Percentiles rank a stretch among this genome's conserved stretches.
These are phyloP conservation scores for Erodium texanum DNA, from an alignment of 441 rosid genomes.

Conservation along the genomic window DNA sequence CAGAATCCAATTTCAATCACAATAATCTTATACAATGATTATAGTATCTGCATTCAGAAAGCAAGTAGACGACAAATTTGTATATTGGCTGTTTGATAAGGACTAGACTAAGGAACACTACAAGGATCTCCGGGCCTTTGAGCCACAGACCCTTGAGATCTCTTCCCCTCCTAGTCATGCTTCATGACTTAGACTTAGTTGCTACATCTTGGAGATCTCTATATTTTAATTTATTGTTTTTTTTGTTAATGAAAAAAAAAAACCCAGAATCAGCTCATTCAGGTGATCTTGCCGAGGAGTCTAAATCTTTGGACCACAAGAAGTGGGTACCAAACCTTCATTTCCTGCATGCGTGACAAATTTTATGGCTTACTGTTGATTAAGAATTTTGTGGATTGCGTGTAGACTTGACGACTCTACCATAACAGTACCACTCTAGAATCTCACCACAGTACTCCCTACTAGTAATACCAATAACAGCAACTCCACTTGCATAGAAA, in stretches of 20 bases:
- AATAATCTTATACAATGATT: background rate
- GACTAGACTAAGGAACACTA: too few relatives aligned
- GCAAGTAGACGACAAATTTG: background rate
- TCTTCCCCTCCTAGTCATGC: too few relatives aligned
- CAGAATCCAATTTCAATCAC: background rate
- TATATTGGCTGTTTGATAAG: too few relatives aligned
- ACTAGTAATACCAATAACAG: constrained; percentile 5
- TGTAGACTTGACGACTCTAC: constrained; percentile 1
- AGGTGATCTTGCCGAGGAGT: background rate
- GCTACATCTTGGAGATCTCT: too few relatives aligned
- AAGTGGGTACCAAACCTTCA: background rate
- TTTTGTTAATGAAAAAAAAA: background rate
- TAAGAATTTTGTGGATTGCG: background rate
- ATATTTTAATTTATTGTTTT: too few relatives aligned
- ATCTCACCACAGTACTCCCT: background rate
- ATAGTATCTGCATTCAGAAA: background rate
- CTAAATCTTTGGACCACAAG: background rate
- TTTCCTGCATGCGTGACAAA: constrained; percentile 6
- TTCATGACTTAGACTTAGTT: too few relatives aligned
- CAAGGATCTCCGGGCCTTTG: too few relatives aligned
- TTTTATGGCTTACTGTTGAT: background rate
- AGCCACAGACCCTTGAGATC: too few relatives aligned
- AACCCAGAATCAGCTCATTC: background rate
- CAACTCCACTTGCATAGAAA: constrained; percentile 8
- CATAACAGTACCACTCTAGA: background rate